A percentile compares a stretch with the other conserved stretches of the same genome.
Conservation (phyloP, 495 filamentous ascomycete species). For the Jackrogersella multiformis region DNA sequence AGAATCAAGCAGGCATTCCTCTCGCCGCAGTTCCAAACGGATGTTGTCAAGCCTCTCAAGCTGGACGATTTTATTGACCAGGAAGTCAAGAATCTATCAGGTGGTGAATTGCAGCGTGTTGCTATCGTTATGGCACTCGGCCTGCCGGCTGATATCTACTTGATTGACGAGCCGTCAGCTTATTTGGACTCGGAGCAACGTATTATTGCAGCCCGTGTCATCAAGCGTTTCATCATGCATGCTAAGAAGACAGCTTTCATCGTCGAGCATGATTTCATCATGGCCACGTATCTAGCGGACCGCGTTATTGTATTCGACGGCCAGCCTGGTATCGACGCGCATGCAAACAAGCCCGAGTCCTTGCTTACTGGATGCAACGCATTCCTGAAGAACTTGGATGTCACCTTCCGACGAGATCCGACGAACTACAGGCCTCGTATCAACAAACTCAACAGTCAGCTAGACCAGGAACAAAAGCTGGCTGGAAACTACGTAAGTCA, state of each 20-base stretch:
- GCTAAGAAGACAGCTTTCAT: slow-evolving; percentile 99
- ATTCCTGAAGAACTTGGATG: slow-evolving; percentile 94
- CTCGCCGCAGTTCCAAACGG: slow-evolving; percentile 97
- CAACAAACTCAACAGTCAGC: slow-evolving; percentile 94
- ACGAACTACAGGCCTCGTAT: slow-evolving; percentile 96
- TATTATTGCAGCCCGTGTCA: slow-evolving; percentile 95
- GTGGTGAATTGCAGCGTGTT: slow-evolving; percentile 98
- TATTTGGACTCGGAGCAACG: slow-evolving; percentile 99
- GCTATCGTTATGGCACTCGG: slow-evolving; percentile 96
- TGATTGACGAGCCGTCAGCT: slow-evolving; percentile 94
- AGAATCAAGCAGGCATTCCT: slow-evolving; percentile 97
- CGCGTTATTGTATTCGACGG: slow-evolving; percentile 99
- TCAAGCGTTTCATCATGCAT: slow-evolving; percentile 99
- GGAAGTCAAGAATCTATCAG: slow-evolving; percentile 97
- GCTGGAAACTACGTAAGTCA: slow-evolving; percentile 85
- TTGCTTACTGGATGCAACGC: slow-evolving; percentile 95
- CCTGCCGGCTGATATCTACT: slow-evolving; percentile 95
- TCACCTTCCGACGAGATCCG: slow-evolving; percentile 97
- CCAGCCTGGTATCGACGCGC: slow-evolving; percentile 84
- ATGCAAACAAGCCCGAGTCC: slow-evolving; percentile 88
- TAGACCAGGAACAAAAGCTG: slow-evolving; percentile 97
- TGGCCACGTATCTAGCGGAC: slow-evolving; percentile 96
- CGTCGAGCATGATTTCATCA: slow-evolving; percentile 99
- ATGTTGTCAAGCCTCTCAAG: slow-evolving; percentile 98
- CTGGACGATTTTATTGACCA: slow-evolving; percentile 99